phyloP scores from a whole-genome alignment of 1,284 basidiomycete genomes.

The Pseudozyma tsukubaensis region DNA sequence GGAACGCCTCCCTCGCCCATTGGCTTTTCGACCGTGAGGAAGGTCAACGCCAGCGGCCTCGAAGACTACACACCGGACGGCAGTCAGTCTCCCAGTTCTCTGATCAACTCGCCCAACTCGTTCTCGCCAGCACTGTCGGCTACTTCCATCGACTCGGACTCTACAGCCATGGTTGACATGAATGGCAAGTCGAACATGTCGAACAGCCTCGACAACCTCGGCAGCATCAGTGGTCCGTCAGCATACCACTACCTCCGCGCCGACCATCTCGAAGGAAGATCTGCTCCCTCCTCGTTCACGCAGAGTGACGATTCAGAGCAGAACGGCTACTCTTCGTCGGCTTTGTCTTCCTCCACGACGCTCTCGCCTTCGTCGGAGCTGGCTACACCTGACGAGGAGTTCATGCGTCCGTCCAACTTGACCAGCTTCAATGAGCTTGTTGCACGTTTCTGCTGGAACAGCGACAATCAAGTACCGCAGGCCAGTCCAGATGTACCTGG shows the following conservation, averaged over 20 bases:
- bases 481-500: constrained; percentile 22
- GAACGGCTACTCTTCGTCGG: constrained; percentile 43
- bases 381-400: constrained; percentile 49
- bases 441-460: constrained; percentile 62
- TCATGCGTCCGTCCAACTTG: constrained; percentile 51
- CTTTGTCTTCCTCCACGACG: constrained; percentile 41
- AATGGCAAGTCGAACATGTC: constrained; percentile 21
- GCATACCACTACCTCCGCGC: constrained; percentile 31
- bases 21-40: constrained; percentile 31
- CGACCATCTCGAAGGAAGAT: constrained; percentile 28
- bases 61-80: constrained; percentile 56
- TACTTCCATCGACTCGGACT: constrained; percentile 57
- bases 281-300: constrained; percentile 31
- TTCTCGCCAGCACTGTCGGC: constrained; percentile 56
- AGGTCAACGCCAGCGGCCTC: constrained; percentile 42
- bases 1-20: constrained; percentile 42
- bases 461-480: constrained; percentile 47
- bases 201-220: constrained; percentile 31
- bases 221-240: constrained; percentile 21
- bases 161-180: constrained; percentile 41
- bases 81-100: constrained; percentile 57
- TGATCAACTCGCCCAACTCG: constrained; percentile 50
- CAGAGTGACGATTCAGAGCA: constrained; percentile 33
- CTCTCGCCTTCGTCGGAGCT: constrained; percentile 48
- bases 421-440: constrained; percentile 63